Conservation (phyloP, 2,329 filamentous ascomycete genomes). For the Penicillium sumatraense region DNA sequence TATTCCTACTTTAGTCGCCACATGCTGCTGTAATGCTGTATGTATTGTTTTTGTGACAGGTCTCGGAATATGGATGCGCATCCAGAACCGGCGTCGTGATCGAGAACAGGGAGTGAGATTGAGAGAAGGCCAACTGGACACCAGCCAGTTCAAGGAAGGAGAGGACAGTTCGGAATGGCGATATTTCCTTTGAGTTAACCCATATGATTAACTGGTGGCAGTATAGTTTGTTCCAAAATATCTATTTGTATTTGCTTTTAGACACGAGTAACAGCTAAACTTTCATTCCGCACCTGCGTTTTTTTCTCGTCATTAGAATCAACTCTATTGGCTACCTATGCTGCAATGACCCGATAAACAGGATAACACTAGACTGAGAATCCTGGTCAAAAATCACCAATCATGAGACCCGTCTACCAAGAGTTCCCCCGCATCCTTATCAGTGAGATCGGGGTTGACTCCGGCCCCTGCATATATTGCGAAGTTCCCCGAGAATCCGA, state of each 20-base stretch:
- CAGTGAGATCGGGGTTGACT: slow-evolving; percentile 13
- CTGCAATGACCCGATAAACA: neutral
- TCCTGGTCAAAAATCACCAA: slow-evolving; percentile 7
- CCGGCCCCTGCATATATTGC: slow-evolving; percentile 11
- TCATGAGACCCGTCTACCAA: neutral
- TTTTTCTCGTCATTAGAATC: neutral
- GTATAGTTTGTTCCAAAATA: no score
- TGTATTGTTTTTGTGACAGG: slow-evolving; percentile 46
- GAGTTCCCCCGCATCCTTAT: slow-evolving; percentile 23
- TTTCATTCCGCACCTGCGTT: slow-evolving; percentile 1
- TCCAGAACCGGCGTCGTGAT: slow-evolving; percentile 49
- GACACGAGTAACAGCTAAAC: neutral
- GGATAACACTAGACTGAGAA: neutral
- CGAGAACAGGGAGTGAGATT: slow-evolving; percentile 40
- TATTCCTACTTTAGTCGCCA: slow-evolving; percentile 52
- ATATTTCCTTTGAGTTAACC: slow-evolving; percentile 25
- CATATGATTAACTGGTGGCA: neutral
- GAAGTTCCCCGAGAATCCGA: neutral
- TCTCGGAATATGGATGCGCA: slow-evolving; percentile 53
- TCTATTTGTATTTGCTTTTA: neutral
- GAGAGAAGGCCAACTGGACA: slow-evolving; percentile 45
- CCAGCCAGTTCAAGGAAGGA: slow-evolving; percentile 44
- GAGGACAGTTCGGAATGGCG: slow-evolving; percentile 44
- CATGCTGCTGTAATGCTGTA: slow-evolving; percentile 47
- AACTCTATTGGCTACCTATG: neutral